A percentile compares a stretch with the other conserved stretches of the same genome.
Evolutionary conservation across 768 basidiomycete genomes (phyloP).

Genomic region (Lyophyllum decastes): DNA sequence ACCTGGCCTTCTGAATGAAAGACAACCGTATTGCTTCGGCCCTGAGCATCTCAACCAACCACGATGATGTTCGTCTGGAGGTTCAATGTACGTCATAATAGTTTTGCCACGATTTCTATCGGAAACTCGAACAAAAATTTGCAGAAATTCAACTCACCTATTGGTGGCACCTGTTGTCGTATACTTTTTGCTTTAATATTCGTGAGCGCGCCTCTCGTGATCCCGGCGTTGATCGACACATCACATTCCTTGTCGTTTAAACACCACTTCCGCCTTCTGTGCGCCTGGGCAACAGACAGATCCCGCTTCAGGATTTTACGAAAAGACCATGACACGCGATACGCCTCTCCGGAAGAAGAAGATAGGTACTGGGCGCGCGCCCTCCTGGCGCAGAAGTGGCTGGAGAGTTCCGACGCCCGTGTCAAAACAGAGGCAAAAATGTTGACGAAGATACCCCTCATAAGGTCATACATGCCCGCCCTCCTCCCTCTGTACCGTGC

Average conservation of each 20-base stretch:
- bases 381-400: not conserved
- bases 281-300: not conserved
- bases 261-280: not conserved
- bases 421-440: not conserved
- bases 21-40: not conserved
- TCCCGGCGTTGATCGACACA: not conserved
- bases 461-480: slow-evolving; percentile 35
- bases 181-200: not conserved
- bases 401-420: not conserved
- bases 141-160: not conserved
- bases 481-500: slow-evolving; percentile 41
- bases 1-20: not conserved
- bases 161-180: not conserved
- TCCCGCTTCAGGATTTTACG: not conserved
- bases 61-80: not conserved
- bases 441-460: slow-evolving; percentile 18
- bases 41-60: not conserved
- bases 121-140: not conserved
- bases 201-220: not conserved
- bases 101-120: not conserved
- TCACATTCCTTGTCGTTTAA: not conserved
- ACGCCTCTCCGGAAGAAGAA: not conserved
- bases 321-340: not conserved
- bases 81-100: not conserved
- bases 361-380: not conserved